Evolutionary conservation across 768 basidiomycete genomes (phyloP).

Genomic region (Auricularia sp.): DNA sequence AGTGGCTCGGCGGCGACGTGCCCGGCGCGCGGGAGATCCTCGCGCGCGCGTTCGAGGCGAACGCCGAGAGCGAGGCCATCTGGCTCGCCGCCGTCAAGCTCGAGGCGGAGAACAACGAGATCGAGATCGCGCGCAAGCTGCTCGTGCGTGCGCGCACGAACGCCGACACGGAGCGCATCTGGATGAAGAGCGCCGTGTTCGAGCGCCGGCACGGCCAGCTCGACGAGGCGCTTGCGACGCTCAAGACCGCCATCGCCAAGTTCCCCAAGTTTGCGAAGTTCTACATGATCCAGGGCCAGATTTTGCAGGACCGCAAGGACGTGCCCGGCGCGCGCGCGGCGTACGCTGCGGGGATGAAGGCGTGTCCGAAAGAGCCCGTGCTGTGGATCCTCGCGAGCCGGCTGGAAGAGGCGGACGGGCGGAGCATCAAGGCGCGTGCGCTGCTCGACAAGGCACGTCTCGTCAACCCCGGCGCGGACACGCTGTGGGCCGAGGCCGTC

Average conservation of each 20-base stretch:
- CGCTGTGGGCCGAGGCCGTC: constrained; percentile 85
- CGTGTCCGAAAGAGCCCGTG: constrained; percentile 73
- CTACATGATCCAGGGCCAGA: constrained; percentile 96
- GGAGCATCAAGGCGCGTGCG: constrained; percentile 86
- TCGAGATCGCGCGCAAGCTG: constrained; percentile 75
- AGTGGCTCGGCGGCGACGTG: constrained; percentile 85
- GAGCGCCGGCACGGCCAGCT: constrained; percentile 80
- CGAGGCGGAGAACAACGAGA: constrained; percentile 90
- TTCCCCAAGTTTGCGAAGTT: constrained; percentile 88
- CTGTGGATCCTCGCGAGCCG: constrained; percentile 85
- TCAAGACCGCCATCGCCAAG: constrained; percentile 63
- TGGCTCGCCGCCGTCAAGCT: constrained; percentile 97
- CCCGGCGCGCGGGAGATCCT: constrained; percentile 84
- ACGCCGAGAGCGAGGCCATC: constrained; percentile 93
- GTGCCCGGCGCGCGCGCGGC: constrained; percentile 62
- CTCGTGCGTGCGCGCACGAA: constrained; percentile 82
- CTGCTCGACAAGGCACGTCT: constrained; percentile 83
- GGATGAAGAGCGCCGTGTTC: constrained; percentile 98
- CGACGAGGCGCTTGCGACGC: constrained; percentile 61
- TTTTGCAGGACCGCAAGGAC: constrained; percentile 55
- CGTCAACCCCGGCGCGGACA: constrained; percentile 74
- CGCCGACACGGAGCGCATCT: constrained; percentile 93
- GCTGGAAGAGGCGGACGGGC: constrained; percentile 82
- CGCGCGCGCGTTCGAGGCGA: constrained; percentile 82
- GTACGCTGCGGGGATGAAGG: constrained; percentile 75